These are phyloP conservation scores for Butyriboletus regius DNA, from an alignment of 1,284 basidiomycete species.

Conservation along the genomic window DNA sequence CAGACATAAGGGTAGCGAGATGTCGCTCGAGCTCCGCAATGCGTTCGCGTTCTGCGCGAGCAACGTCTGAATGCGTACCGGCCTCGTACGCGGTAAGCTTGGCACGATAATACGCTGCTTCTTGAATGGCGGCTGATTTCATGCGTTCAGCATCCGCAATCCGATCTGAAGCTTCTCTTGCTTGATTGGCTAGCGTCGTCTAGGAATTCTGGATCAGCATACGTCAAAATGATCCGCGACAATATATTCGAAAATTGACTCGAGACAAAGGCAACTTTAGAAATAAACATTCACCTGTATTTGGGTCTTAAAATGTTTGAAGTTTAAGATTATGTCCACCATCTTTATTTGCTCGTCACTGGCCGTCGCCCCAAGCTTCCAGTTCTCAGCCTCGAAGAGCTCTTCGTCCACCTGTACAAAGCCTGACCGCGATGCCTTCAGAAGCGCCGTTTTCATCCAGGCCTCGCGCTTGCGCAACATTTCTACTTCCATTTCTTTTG, in stretches of 20 bases:
- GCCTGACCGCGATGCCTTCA: constrained; percentile 72
- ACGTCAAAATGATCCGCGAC: neutral
- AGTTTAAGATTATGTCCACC: constrained; percentile 68
- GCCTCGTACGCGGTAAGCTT: constrained; percentile 84
- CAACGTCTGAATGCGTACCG: constrained; percentile 57
- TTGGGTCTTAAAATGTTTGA: constrained; percentile 84
- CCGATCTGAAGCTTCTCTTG: constrained; percentile 68
- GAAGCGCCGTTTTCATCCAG: constrained; percentile 81
- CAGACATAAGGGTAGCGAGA: constrained; percentile 58
- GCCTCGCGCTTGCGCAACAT: constrained; percentile 68
- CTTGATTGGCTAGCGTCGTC: constrained; percentile 69
- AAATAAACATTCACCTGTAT: constrained; percentile 62
- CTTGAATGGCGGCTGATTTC: constrained; percentile 78
- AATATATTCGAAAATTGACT: neutral
- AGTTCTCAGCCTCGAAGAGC: constrained; percentile 33
- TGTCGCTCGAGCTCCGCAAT: constrained; percentile 74
- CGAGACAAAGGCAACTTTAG: constrained; percentile 1
- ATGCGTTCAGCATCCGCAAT: constrained; percentile 75
- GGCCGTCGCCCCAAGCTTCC: constrained; percentile 35
- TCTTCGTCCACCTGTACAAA: constrained; percentile 63
- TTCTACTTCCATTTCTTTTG: constrained; percentile 76
- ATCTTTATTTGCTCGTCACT: constrained; percentile 43
- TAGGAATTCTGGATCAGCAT: constrained; percentile 31
- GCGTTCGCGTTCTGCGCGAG: constrained; percentile 75
- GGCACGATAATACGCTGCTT: constrained; percentile 93